These are phyloP conservation scores for Pythium utonaiense DNA, from an alignment of 352 stramenopile species.

Conservation along the genomic window DNA sequence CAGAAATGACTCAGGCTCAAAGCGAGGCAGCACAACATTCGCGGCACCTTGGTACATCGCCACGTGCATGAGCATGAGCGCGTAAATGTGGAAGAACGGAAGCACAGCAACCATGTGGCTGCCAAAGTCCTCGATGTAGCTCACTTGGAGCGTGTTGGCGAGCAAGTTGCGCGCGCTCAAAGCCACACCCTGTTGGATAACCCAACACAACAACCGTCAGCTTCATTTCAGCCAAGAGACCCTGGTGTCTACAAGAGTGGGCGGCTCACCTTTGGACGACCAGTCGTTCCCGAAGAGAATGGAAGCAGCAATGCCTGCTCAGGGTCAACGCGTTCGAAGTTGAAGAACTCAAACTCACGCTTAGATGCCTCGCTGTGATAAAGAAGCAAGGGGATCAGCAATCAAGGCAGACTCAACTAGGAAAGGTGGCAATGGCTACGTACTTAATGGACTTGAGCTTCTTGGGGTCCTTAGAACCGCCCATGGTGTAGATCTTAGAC, in stretches of 20 bases:
- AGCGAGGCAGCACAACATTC: conserved; percentile 86
- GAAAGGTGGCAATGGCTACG: no score
- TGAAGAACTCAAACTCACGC: conserved; percentile 38
- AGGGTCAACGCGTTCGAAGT: conserved; percentile 57
- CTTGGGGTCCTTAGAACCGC: conserved; percentile 16
- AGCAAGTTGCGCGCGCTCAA: conserved; percentile 89
- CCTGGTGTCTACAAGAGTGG: neutral
- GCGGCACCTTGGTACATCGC: conserved; percentile 72
- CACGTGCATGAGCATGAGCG: conserved; percentile 79
- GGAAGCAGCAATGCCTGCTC: conserved; percentile 61
- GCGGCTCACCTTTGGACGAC: conserved; percentile 60
- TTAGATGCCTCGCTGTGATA: conserved; percentile 37
- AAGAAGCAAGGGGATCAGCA: neutral
- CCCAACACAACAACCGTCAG: neutral
- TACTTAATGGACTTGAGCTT: conserved; percentile 52
- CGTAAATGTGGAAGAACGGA: conserved; percentile 97
- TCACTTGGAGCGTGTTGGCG: conserved; percentile 84
- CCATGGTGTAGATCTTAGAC: conserved; percentile 50
- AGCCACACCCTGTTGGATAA: conserved; percentile 37
- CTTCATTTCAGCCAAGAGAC: neutral
- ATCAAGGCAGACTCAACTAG: neutral
- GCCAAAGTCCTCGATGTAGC: conserved; percentile 60
- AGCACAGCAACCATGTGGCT: conserved; percentile 61
- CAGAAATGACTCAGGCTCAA: conserved; percentile 89
- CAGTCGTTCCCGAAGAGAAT: conserved; percentile 94